Percentiles rank a stretch among this genome's conserved stretches.
These are phyloP conservation scores for Colletotrichum melonis DNA, from an alignment of 2,329 filamentous ascomycete species.

Conservation along the genomic window DNA sequence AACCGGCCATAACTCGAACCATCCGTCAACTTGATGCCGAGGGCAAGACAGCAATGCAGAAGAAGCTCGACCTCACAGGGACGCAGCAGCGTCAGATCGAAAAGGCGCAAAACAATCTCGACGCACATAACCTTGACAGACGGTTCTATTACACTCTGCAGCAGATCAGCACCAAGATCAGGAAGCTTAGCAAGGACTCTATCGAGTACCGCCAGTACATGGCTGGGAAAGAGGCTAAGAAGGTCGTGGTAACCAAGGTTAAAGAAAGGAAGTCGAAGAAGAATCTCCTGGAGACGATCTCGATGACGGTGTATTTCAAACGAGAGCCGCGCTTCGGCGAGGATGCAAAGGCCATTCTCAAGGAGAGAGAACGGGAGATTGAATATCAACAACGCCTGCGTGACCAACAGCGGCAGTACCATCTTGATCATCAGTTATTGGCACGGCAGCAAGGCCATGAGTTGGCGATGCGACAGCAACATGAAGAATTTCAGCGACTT, in stretches of 20 bases:
- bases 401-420: slow-evolving; percentile 17
- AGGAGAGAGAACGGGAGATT: slow-evolving; percentile 35
- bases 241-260: slow-evolving; percentile 16
- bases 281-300: slow-evolving; percentile 48
- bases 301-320: slow-evolving; percentile 60
- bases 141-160: slow-evolving; percentile 54
- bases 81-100: slow-evolving; percentile 57
- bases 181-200: slow-evolving; percentile 40
- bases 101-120: slow-evolving; percentile 47
- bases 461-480: slow-evolving; percentile 4
- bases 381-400: slow-evolving; percentile 18
- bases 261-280: slow-evolving; percentile 43
- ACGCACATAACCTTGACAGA: slow-evolving; percentile 47
- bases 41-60: slow-evolving; percentile 48
- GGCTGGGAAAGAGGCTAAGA: slow-evolving; percentile 18
- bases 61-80: slow-evolving; percentile 49
- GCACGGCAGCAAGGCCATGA: background rate
- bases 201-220: slow-evolving; percentile 20
- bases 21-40: slow-evolving; percentile 51
- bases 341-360: slow-evolving; percentile 39
- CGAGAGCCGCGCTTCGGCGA: slow-evolving; percentile 48
- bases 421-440: slow-evolving; percentile 5
- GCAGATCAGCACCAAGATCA: slow-evolving; percentile 56
- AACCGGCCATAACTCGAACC: slow-evolving; percentile 48
- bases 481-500: slow-evolving; percentile 5